Evolutionary conservation across 2,329 filamentous ascomycete species (phyloP), one percentile per base, ranked within the genome.

Genomic region (Zymoseptoria pseudotritici): DNA sequence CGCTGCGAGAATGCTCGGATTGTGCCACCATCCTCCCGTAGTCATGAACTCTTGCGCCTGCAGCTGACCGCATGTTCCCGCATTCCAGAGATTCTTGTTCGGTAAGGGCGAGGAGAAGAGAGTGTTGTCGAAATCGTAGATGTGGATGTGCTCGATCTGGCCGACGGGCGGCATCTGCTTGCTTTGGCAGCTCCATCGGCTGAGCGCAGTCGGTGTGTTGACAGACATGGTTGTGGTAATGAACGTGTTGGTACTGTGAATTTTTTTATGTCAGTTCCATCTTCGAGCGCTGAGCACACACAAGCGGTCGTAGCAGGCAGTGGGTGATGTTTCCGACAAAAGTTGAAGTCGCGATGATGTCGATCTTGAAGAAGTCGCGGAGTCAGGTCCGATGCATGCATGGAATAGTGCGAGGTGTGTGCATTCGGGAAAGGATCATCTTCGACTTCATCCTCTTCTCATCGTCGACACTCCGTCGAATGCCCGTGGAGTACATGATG

Each of bases 81-180:
- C 83, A 66, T 87, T 88, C 94, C 94, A 99, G 71, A 99, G 75
- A 66, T 91, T 87, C 2, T 86, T 85, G 70, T 97, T 97, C 1
- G 94, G 94, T 1, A 96, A 79, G 5, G 94, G 94, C 13, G 90
- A 96, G 68, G 87, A 86, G 79, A 99, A 99, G 54, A 99, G 78
- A 46, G 93, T 97, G 72, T 99, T 97, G 76, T 99, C 94, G 74
- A 97, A 99, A 75, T 99, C 94, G 78, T 97, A 97, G 67, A 99
- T 83, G 72, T 97, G 93, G 56, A 99, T 85, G 8, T 85, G 78
- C 72, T 85, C 90, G 75, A 97, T 87, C 58, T 84, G 80, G 50
- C 88, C 80, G 10, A 86, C 80, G 31, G 84, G 83, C 68, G 91
- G 90, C 36, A 94, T 79, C 62, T 87, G 82, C 71, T 86, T 85